These are phyloP conservation scores for Kuraishia ogatae DNA, from an alignment of 805 yeast species.

Conservation along the genomic window DNA sequence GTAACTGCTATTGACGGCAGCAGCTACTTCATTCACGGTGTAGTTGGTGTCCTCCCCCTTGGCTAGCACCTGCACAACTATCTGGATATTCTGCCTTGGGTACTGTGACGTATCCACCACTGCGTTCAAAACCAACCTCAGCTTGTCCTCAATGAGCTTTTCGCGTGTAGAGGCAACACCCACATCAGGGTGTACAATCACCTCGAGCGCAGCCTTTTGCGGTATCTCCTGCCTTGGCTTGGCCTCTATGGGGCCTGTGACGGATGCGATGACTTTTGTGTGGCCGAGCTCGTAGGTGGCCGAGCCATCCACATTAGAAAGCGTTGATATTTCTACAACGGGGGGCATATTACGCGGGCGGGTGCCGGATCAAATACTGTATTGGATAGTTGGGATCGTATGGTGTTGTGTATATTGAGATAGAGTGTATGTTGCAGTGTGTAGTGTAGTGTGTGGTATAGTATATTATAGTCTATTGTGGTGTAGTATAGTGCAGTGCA, in stretches of 20 bases:
- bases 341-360: background rate
- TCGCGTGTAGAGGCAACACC: conserved; percentile 75
- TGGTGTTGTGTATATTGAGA: no score
- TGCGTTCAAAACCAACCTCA: conserved; percentile 52
- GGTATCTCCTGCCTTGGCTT: conserved; percentile 80
- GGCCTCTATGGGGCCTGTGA: conserved; percentile 88
- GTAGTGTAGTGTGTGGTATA: no score
- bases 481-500: no score
- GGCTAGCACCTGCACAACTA: conserved; percentile 57
- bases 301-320: conserved; percentile 66
- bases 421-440: no score
- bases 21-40: conserved; percentile 45
- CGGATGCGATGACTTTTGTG: conserved; percentile 62
- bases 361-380: no score
- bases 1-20: conserved; percentile 64
- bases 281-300: conserved; percentile 43
- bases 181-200: conserved; percentile 66
- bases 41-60: conserved; percentile 33
- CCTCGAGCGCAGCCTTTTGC: conserved; percentile 65
- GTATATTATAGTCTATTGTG: no score
- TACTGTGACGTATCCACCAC: conserved; percentile 53
- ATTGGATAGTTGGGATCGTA: no score
- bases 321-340: background rate
- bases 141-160: conserved; percentile 60
- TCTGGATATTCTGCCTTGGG: conserved; percentile 73